Evolutionary conservation across 345 rosid genomes (phyloP).

Genomic region (Populus davidiana): DNA sequence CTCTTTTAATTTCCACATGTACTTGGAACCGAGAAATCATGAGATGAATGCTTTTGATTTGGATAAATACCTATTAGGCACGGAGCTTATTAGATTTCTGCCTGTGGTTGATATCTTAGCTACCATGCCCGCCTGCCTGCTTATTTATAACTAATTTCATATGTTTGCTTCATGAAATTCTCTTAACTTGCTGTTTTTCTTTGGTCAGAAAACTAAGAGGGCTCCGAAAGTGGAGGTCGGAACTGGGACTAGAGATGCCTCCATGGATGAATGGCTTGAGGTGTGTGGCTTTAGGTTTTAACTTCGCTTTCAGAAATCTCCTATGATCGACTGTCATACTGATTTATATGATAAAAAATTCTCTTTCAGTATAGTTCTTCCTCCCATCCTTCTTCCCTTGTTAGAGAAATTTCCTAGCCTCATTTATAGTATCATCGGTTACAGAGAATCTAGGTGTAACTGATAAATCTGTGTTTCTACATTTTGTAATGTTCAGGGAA

Average conservation of each 20-base stretch:
- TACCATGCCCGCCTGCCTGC: not conserved
- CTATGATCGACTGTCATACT: not conserved
- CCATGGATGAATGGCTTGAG: conserved; percentile 96
- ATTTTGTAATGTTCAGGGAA: conserved; percentile 48
- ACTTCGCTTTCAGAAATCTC: not conserved
- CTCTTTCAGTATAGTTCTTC: not conserved
- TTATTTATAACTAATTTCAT: not conserved
- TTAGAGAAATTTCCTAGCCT: not conserved
- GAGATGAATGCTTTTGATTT: not conserved
- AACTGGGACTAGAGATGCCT: conserved; percentile 60
- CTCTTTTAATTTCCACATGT: not conserved
- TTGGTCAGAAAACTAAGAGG: conserved; percentile 68
- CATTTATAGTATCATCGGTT: not conserved
- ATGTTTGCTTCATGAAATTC: not conserved
- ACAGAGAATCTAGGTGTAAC: not conserved
- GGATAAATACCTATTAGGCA: not conserved
- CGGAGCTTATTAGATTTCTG: not conserved
- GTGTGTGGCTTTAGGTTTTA: conserved; percentile 29
- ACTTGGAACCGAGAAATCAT: not conserved
- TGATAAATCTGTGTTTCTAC: not conserved
- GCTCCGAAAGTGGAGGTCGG: conserved; percentile 86
- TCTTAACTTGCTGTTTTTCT: not conserved
- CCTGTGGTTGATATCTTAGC: not conserved
- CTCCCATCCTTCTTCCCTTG: no score
- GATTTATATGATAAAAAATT: not conserved